Base-by-base conservation (phyloP, 352 stramenopile species). In the Phytophthora citrophthora region DNA sequence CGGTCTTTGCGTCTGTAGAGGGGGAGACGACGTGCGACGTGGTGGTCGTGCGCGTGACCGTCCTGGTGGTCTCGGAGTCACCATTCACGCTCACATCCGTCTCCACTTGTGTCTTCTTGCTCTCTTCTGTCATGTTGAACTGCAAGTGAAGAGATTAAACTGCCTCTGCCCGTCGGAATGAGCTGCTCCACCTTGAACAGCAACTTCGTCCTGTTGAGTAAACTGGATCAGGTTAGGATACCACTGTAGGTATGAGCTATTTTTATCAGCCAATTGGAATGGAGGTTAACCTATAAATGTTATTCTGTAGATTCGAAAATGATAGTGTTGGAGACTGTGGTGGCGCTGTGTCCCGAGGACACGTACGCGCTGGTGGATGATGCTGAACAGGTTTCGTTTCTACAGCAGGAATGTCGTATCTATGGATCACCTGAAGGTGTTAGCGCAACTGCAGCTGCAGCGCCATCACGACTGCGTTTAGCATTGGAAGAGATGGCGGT, bases 401-500 rank as follows among this genome's bases (percentile, higher is more conserved):
- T 82, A 34, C 67, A 70, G 41, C 29, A 61, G 29, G 27, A 64
- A 18, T 73, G 41, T n/a, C 62, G 70, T 9, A 54, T 82, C 3
- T 64, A 71, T 57, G 73, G 73, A 0, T 70, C 55, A 18, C n/a
- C 34, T 11, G 69, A 74, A 38, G 60, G 59, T 15, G 20, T 20
- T 5, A 44, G 20, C 9, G 24, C 44, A n/a, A 20, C 41, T 49
- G 46, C 58, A 41, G 13, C 18, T 4, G 34, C 49, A 48, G 27
- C 23, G 2, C 10, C 59, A 0, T 18, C 31, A 32, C 53, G 53
- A 40, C 65, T 88, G 38, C 72, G 72, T 5, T 66, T 92, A 48
- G 60, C 69, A 11, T 54, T 90, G 0, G 81, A 86, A 61, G 80
- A 88, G 54, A 61, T 90, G 20, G 61, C 68, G 2, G 57, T 85